Percentiles rank a stretch among this genome's conserved stretches.
These are phyloP conservation scores for Lentinus tigrinus DNA, from an alignment of 768 basidiomycete species.

Conservation along the genomic window DNA sequence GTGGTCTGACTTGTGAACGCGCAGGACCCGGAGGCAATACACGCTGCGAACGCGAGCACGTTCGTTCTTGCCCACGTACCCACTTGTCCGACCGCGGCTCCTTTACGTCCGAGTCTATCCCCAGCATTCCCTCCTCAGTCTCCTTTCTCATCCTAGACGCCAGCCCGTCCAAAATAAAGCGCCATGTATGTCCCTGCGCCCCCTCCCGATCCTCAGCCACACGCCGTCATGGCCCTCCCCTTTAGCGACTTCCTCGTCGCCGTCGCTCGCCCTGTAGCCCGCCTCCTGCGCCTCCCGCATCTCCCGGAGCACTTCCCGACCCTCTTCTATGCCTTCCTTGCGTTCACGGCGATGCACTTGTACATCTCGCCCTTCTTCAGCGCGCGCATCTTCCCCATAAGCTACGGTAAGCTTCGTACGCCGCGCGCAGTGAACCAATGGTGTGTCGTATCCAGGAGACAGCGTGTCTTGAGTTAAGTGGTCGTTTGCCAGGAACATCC, in stretches of 20 bases:
- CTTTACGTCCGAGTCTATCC: no score
- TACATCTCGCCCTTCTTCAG: conserved; percentile 56
- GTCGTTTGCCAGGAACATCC: conserved; percentile 53
- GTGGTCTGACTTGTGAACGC: no score
- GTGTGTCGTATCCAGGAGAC: conserved; percentile 35
- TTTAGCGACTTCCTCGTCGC: conserved; percentile 18
- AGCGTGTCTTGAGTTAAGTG: neutral
- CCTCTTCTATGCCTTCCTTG: conserved; percentile 51
- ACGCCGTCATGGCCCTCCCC: conserved; percentile 13
- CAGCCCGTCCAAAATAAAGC: conserved; percentile 1
- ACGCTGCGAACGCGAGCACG: neutral
- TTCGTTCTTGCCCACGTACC: neutral
- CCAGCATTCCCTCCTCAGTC: conserved; percentile 2
- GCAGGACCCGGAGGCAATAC: no score
- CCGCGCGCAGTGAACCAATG: conserved; percentile 57
- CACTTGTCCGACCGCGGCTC: neutral
- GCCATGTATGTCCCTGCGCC: conserved; percentile 12
- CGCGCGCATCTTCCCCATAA: conserved; percentile 43
- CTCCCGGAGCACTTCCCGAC: conserved; percentile 56
- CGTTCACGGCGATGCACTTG: conserved; percentile 59
- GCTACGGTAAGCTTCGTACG: conserved; percentile 46
- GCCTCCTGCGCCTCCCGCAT: conserved; percentile 47
- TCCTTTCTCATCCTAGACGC: conserved; percentile 8
- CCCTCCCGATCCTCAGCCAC: neutral
- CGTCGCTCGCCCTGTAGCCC: conserved; percentile 20